Base-by-base conservation (phyloP, 805 yeast genomes). In the Candida coquimbonensis region DNA sequence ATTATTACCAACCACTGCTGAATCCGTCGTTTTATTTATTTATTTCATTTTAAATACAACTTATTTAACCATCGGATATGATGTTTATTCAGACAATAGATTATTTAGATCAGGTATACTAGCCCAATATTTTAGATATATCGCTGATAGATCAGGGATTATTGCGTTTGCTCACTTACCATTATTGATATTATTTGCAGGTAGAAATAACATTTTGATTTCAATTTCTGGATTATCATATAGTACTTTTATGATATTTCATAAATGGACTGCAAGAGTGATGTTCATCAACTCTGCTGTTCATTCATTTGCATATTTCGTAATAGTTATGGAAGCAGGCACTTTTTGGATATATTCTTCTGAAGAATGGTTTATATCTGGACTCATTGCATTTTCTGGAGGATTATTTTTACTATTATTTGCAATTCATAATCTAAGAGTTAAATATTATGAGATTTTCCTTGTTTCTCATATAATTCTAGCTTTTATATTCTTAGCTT, bases 191-290 rank as follows among this genome's bases (percentile, higher is more conserved):
- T 57, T 84, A 33, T 81, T 86, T 59, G 83, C 87, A 8, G 85
- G 88, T 9, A 69, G 95, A 56, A 87, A 84, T 62, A 87, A 83
- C 60, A 68, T 87, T 26, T 62, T 86, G 51, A 75, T 76, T 49
- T 65, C 65, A 54, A 39, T 81, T 6, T 75, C 90, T 0, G 86
- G 87, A 3, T 71, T 87, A 71, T 67, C 79, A 5, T 81, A 75
- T 53, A 67, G 81, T 9, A 71, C 83, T 1, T 83, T 85, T 63
- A 74, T 82, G 59, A 65, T 72, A 27, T 76, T 77, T 56, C 96
- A 88, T 63, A 81, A 77, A 61, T 81, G 83, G 81, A 62, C 72
- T 13, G 78, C 81, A 3, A 62, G 83, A 45, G 56, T 72, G 0
- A 63, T 69, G 54, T 61, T 75, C 31, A 46, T 75, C 12, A 63